Percentiles rank a stretch among this genome's conserved stretches.
Evolutionary conservation across 228 moss, liverwort and hornwort genomes (phyloP).

Genomic region (Sphagnum magellanicum): DNA sequence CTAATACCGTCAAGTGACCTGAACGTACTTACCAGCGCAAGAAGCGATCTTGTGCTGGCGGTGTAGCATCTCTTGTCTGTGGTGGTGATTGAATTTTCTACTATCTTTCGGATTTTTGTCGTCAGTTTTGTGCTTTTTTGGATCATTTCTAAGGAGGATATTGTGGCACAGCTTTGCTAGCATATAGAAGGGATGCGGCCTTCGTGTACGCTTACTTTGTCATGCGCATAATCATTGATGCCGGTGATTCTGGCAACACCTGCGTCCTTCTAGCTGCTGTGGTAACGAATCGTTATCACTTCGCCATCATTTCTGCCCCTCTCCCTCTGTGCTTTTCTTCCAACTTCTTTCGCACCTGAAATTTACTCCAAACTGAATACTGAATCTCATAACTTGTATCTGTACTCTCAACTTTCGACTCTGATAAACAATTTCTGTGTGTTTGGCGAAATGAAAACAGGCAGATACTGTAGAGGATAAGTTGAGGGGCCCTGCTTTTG

Average conservation of each 20-base stretch:
- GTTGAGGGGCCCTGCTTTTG: slow-evolving; percentile 19
- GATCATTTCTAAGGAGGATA: no score
- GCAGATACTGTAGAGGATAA: slow-evolving; percentile 22
- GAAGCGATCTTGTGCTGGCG: background rate
- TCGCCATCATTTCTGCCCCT: no score
- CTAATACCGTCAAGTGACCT: no score
- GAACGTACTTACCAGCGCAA: no score
- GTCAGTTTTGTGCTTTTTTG: no score
- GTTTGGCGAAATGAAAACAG: slow-evolving; percentile 2
- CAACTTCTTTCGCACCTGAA: no score
- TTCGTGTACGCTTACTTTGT: slow-evolving; percentile 1
- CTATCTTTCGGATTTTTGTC: no score
- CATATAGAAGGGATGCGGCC: background rate
- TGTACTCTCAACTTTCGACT: no score
- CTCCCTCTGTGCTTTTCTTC: no score
- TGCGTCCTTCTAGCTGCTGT: background rate
- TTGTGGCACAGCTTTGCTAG: background rate
- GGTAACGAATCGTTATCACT: background rate
- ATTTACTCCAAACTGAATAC: no score
- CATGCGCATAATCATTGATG: background rate
- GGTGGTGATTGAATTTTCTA: no score
- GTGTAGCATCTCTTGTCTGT: no score
- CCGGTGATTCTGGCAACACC: background rate
- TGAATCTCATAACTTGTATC: background rate
- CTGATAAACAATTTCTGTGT: background rate